Evolutionary conservation across 1,284 basidiomycete genomes (phyloP).

Genomic region (Irpex sp.): DNA sequence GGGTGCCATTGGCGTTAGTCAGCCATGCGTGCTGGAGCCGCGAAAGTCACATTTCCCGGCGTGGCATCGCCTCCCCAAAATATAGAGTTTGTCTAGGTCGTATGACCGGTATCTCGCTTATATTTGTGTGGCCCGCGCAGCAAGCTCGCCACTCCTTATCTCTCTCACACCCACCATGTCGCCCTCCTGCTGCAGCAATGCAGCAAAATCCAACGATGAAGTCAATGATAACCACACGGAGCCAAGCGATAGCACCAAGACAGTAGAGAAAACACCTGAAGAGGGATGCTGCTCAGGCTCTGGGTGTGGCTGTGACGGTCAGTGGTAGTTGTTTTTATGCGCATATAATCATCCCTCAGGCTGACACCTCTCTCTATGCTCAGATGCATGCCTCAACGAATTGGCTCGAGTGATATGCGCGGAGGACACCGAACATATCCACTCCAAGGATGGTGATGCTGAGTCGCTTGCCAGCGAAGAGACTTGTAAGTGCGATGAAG

Average conservation of each 20-base stretch:
- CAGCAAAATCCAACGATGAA: not conserved
- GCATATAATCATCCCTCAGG: not conserved
- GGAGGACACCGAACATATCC: slow-evolving; percentile 26
- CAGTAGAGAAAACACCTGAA: not conserved
- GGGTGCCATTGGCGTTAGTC: too few species aligned
- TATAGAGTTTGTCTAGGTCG: not conserved
- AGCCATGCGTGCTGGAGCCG: not conserved
- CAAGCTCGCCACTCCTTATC: not conserved
- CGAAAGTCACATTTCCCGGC: not conserved
- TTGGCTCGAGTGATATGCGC: slow-evolving; percentile 28
- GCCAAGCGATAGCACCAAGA: not conserved
- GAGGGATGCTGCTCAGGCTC: slow-evolving; percentile 8
- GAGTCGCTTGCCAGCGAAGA: slow-evolving; percentile 5
- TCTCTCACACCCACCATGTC: not conserved
- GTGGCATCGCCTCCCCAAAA: not conserved
- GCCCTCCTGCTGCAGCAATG: not conserved
- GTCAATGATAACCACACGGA: not conserved
- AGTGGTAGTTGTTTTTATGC: not conserved
- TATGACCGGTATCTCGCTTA: not conserved
- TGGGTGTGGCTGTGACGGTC: slow-evolving; percentile 15
- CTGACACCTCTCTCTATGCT: not conserved
- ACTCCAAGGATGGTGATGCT: slow-evolving; percentile 10
- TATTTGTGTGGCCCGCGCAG: not conserved
- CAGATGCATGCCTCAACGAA: slow-evolving; percentile 26
- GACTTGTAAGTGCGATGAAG: slow-evolving; percentile 13